Evolutionary conservation across 495 filamentous ascomycete genomes (phyloP), one percentile per base, ranked within the genome.

Genomic region (Penicillium riverlandense): DNA sequence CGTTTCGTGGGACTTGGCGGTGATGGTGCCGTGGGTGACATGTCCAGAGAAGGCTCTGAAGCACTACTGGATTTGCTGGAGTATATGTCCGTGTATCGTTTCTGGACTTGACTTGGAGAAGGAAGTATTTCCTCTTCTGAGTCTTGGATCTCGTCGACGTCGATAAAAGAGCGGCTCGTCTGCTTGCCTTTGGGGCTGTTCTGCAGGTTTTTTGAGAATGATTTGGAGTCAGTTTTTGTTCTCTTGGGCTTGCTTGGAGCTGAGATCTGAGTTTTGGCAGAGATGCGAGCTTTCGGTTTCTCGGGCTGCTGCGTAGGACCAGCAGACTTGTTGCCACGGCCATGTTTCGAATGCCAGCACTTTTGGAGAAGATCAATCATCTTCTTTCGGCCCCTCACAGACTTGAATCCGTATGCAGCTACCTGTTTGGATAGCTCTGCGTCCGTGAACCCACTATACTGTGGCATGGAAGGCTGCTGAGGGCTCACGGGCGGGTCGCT

Each of bases 281-380:
- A 15, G 15, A 9, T 37, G 2, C 11, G 3, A 12, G 28, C 14
- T 9, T 45, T 22, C 13, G 35, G 30, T 45, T 47, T 12, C 6
- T 29, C 40, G 30, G 45, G 4, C 9, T 32, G 32, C 16, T 36
- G 13, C 31, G 27, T 29, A 37, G 36, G 29, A 22, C 10, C 35
- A 9, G 14, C 27, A 15, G 30, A 29, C 12, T 41, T 41, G 10
- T 11, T 16, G 10, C 16, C 35, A 39, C 37, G 53, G 8, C 57
- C 57, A 40, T 67, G 53, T 40, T 72, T 69, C 29, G 70, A 71
- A 44, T 75, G 61, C 86, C 88, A 94, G 55, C 88, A 92, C 53
- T 78, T 78, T 41, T 86, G 66, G 6, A 92, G 65, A 10, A 88
- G 56, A 10, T 77, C 66, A 29, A 92, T 83, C 85, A 87, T 88